Evolutionary conservation across 2,329 filamentous ascomycete genomes (phyloP).

Genomic region (Monosporascus sp.): DNA sequence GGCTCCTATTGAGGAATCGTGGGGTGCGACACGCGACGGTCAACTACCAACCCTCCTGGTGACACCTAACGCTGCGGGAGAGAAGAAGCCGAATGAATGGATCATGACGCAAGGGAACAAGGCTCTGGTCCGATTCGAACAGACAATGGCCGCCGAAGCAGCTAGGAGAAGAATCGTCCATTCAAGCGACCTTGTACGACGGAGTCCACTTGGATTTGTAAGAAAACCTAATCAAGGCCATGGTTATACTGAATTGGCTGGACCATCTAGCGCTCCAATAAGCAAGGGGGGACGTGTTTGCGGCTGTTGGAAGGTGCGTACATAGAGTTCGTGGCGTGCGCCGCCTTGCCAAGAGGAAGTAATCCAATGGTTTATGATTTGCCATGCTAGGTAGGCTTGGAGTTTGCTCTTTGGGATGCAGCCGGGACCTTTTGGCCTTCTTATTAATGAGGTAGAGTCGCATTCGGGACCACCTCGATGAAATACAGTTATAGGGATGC

Average conservation of each 20-base stretch:
- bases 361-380: not conserved
- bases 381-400: not conserved
- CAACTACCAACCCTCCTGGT: constrained; percentile 28
- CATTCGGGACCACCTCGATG: not conserved
- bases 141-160: constrained; percentile 29
- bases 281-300: not conserved
- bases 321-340: not conserved
- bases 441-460: not conserved
- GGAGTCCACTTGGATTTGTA: constrained; percentile 42
- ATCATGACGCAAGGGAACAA: constrained; percentile 42
- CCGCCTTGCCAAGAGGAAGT: not conserved
- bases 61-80: constrained; percentile 40
- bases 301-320: not conserved
- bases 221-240: constrained; percentile 42
- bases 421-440: not conserved
- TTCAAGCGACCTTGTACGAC: constrained; percentile 41
- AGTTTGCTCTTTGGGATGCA: not conserved
- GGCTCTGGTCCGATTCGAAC: constrained; percentile 39
- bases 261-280: constrained; percentile 24
- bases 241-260: constrained; percentile 45
- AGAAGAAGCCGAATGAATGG: constrained; percentile 40
- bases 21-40: constrained; percentile 6
- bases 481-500: not conserved
- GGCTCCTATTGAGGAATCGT: constrained; percentile 12
- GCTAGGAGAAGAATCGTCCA: constrained; percentile 33